phyloP scores from a whole-genome alignment of 2,329 filamentous ascomycete genomes.

The Cadophora sp. region DNA sequence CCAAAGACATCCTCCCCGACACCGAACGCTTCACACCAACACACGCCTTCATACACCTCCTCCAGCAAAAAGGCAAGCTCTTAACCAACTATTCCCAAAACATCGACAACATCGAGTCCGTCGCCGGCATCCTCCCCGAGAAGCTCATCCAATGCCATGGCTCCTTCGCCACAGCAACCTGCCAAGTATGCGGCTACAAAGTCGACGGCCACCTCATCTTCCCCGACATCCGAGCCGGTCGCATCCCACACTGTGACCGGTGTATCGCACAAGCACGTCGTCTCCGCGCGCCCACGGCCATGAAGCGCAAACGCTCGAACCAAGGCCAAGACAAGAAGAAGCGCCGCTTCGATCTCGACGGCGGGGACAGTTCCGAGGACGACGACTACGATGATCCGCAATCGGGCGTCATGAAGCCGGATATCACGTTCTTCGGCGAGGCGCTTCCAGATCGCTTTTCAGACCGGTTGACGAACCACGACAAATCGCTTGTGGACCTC shows the following conservation, averaged over 20 bases:
- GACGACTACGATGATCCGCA: slow-evolving; percentile 67
- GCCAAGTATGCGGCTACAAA: slow-evolving; percentile 79
- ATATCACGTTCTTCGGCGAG: slow-evolving; percentile 98
- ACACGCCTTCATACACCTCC: slow-evolving; percentile 88
- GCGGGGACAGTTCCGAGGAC: slow-evolving; percentile 43
- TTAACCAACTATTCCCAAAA: slow-evolving; percentile 99
- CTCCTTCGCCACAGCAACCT: slow-evolving; percentile 91
- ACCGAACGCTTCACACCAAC: slow-evolving; percentile 86
- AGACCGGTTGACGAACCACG: slow-evolving; percentile 78
- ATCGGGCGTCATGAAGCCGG: slow-evolving; percentile 90
- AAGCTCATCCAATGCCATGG: slow-evolving; percentile 97
- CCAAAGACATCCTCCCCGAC: slow-evolving; percentile 86
- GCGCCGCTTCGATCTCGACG: slow-evolving; percentile 35
- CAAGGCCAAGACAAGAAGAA: slow-evolving; percentile 57
- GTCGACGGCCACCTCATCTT: slow-evolving; percentile 81
- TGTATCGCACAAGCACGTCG: slow-evolving; percentile 66
- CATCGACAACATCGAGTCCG: slow-evolving; percentile 93
- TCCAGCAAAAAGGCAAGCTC: slow-evolving; percentile 87
- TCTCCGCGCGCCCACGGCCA: slow-evolving; percentile 57
- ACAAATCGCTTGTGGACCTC: slow-evolving; percentile 81
- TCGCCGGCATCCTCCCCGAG: slow-evolving; percentile 79
- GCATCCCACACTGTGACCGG: slow-evolving; percentile 77
- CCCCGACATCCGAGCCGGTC: slow-evolving; percentile 75
- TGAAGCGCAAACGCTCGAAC: slow-evolving; percentile 61
- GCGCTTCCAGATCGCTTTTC: slow-evolving; percentile 85